These are phyloP conservation scores for Globisporangium viniferum DNA, from an alignment of 352 stramenopile genomes.

Conservation along the genomic window DNA sequence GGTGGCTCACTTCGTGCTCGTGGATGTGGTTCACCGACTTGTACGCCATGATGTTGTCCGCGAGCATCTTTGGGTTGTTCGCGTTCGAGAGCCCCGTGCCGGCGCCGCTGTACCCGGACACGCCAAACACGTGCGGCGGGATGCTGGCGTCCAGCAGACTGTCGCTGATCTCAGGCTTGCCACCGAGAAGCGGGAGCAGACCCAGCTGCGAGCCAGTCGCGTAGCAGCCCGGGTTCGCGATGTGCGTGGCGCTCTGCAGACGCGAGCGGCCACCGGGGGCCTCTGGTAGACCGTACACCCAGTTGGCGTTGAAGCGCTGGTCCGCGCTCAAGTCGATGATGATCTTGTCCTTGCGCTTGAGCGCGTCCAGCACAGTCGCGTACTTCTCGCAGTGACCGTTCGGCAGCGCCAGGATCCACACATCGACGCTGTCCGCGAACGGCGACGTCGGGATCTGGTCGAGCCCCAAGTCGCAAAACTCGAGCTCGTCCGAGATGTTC, in stretches of 20 bases:
- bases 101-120: constrained; percentile 87
- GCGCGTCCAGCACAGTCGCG: constrained; percentile 58
- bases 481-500: constrained; percentile 66
- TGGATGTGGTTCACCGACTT: constrained; percentile 91
- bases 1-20: constrained; percentile 82
- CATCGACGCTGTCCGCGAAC: constrained; percentile 76
- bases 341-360: constrained; percentile 68
- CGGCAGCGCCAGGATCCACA: constrained; percentile 85
- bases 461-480: constrained; percentile 82
- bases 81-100: constrained; percentile 77
- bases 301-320: constrained; percentile 84
- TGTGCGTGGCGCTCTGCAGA: constrained; percentile 68
- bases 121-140: constrained; percentile 81
- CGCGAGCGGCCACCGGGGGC: constrained; percentile 52
- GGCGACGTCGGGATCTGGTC: constrained; percentile 66
- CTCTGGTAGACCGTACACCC: constrained; percentile 86
- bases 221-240: constrained; percentile 89
- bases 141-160: constrained; percentile 59
- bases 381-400: constrained; percentile 88
- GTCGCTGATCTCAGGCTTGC: constrained; percentile 48
- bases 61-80: constrained; percentile 76
- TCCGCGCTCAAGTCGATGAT: constrained; percentile 88
- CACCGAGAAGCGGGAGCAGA: constrained; percentile 73
- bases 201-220: constrained; percentile 78
- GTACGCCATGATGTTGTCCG: constrained; percentile 90